A percentile compares a stretch with the other conserved stretches of the same genome.
phyloP scores from a whole-genome alignment of 768 basidiomycete species.

The Tylopilus vinaceipallidus region DNA sequence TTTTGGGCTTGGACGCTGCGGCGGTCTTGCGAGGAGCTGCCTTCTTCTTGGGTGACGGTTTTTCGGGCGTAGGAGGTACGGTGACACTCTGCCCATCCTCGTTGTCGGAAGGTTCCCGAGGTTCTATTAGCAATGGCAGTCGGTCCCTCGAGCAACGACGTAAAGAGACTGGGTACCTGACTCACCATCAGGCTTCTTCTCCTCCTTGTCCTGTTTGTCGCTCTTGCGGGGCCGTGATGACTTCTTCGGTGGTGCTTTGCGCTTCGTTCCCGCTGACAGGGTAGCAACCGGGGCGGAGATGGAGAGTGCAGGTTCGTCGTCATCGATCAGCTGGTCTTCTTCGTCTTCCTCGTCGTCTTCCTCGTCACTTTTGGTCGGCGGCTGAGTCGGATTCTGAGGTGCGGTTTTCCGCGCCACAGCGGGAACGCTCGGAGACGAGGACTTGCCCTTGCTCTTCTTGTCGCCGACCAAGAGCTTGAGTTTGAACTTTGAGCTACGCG shows the following conservation, averaged over 20 bases:
- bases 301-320: conserved; percentile 40
- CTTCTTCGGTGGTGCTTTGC: conserved; percentile 48
- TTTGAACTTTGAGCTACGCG: conserved; percentile 39
- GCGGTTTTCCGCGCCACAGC: conserved; percentile 18
- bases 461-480: conserved; percentile 54
- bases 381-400: conserved; percentile 18
- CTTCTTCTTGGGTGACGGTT: conserved; percentile 49
- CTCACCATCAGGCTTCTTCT: conserved; percentile 47
- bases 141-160: conserved; percentile 7
- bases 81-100: conserved; percentile 19
- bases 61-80: conserved; percentile 27
- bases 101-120: conserved; percentile 28
- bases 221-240: conserved; percentile 51
- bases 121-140: conserved; percentile 22
- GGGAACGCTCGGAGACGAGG: conserved; percentile 31
- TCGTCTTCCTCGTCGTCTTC: conserved; percentile 65
- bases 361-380: conserved; percentile 36
- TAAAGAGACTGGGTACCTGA: conserved; percentile 29
- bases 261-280: conserved; percentile 43
- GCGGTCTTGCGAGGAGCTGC: conserved; percentile 42
- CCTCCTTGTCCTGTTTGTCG: conserved; percentile 44
- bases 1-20: conserved; percentile 35
- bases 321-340: conserved; percentile 81
- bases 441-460: conserved; percentile 36
- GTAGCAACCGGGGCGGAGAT: conserved; percentile 27